phyloP scores from a whole-genome alignment of 495 filamentous ascomycete genomes.

The Lasiosphaeria ovina region DNA sequence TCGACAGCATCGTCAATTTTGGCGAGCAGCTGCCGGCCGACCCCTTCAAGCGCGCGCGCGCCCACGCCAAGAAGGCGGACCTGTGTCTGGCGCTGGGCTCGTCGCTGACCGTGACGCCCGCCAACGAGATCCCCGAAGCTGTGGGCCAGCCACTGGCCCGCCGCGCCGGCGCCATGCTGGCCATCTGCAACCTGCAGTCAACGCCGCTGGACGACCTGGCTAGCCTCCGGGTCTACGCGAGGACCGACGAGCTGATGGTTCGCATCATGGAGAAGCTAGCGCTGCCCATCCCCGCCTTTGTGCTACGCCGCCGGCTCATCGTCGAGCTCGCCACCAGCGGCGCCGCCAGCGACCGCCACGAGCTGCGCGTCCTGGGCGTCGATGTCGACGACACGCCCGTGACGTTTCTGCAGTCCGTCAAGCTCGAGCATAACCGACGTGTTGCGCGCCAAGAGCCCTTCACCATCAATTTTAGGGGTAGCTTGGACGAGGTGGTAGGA shows the following conservation, averaged over 20 bases:
- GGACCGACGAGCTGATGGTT: constrained; percentile 40
- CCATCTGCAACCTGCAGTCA: constrained; percentile 46
- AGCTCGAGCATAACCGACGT: constrained; percentile 35
- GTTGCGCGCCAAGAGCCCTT: constrained; percentile 40
- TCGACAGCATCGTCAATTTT: constrained; percentile 49
- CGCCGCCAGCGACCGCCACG: constrained; percentile 16
- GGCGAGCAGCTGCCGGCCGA: constrained; percentile 34
- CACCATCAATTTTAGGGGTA: constrained; percentile 30
- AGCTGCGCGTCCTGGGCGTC: constrained; percentile 33
- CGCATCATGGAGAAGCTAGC: constrained; percentile 39
- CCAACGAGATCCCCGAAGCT: constrained; percentile 40
- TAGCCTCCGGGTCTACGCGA: constrained; percentile 31
- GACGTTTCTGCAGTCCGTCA: constrained; percentile 42
- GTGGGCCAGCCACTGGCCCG: too few relatives aligned
- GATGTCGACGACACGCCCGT: constrained; percentile 45
- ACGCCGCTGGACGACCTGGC: constrained; percentile 39
- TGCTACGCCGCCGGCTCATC: constrained; percentile 29
- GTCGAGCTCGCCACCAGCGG: constrained; percentile 28
- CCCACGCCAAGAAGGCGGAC: constrained; percentile 40
- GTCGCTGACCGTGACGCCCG: constrained; percentile 43
- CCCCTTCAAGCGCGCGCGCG: constrained; percentile 30
- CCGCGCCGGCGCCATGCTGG: constrained; percentile 32
- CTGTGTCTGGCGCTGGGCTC: constrained; percentile 46
- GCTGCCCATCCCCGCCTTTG: constrained; percentile 37
- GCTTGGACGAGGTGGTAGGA: constrained; percentile 25